Evolutionary conservation across 805 yeast genomes (phyloP), one percentile per base, ranked within the genome.

Genomic region (Nakazawaea pomicola): DNA sequence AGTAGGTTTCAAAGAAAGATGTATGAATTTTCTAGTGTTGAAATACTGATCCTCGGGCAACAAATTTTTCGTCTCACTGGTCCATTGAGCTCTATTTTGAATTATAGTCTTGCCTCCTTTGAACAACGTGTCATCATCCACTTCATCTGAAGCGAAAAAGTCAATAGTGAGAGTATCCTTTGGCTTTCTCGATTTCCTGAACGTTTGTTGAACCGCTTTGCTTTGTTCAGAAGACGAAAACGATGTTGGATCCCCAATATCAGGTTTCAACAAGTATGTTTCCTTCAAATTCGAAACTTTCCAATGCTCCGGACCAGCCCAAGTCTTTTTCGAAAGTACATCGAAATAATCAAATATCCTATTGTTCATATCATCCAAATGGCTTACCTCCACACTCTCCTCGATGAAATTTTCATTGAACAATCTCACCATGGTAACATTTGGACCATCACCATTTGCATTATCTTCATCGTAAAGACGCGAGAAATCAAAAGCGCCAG

Each of bases 301-400:
- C 97, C 97, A 91, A 61, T 87, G 95, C 49, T 86, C 91, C 11
- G 91, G 84, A 7, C 97, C 97, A 21, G 95, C 75, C 96, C 97
- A 90, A 56, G 78, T 83, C 24, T 69, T 63, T 43, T 70, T 74
- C 60, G 87, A 68, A 16, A 78, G 71, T 40, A 78, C 79, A 56
- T 89, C 96, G 59, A 88, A 88, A 56, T 87, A 83, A 2, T 89
- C 83, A 74, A 76, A 67, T 36, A 74, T 58, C 44, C 72, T 74
- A 23, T 61, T 55, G 46, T 74, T 59, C 19, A 68, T 64, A 30
- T 47, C 52, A 7, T 25, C 38, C 14, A 30, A 18, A 14, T 42
- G 36, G 15, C 48, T 54, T 4, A 48, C 57, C 14, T 54, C 56
- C n/a, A 49, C 52, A 4, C 45, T 19, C 37, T 47, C 43, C n/a